These are phyloP conservation scores for Recurvomyces mirabilis DNA, from an alignment of 495 filamentous ascomycete genomes.

Conservation along the genomic window DNA sequence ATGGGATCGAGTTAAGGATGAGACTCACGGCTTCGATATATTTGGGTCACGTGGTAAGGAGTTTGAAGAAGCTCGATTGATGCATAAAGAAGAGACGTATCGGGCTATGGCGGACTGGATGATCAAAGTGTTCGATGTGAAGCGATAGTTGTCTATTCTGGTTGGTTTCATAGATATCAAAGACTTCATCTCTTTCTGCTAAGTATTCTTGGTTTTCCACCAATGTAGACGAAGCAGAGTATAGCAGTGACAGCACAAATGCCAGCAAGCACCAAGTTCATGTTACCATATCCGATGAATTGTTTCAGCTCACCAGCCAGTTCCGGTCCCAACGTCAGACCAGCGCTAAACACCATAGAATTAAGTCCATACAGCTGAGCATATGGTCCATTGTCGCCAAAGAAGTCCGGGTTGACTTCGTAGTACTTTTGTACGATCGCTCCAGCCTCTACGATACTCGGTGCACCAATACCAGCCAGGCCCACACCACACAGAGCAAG, in stretches of 20 bases:
- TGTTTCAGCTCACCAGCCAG: constrained; percentile 39
- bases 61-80: no score
- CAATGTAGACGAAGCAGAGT: constrained; percentile 39
- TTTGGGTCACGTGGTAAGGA: no score
- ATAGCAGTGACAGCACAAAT: constrained; percentile 36
- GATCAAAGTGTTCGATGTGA: no score
- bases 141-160: no score
- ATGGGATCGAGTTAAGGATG: no score
- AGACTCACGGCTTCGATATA: no score
- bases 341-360: constrained; percentile 40
- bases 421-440: constrained; percentile 32
- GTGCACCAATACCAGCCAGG: constrained; percentile 38
- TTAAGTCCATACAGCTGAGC: constrained; percentile 49
- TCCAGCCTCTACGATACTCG: constrained; percentile 29
- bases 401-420: constrained; percentile 33
- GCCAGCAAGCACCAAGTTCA: constrained; percentile 42
- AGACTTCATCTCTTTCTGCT: background rate
- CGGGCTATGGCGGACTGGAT: no score
- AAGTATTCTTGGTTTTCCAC: constrained; percentile 32
- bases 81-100: no score
- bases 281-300: constrained; percentile 44
- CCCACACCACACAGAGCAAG: constrained; percentile 41
- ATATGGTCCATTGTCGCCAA: constrained; percentile 41
- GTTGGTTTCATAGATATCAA: no score
- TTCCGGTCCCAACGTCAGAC: constrained; percentile 42